A percentile compares a stretch with the other conserved stretches of the same genome.
These are phyloP conservation scores for Ulvella scutata DNA, from an alignment of 139 green algal genomes.

Conservation along the genomic window DNA sequence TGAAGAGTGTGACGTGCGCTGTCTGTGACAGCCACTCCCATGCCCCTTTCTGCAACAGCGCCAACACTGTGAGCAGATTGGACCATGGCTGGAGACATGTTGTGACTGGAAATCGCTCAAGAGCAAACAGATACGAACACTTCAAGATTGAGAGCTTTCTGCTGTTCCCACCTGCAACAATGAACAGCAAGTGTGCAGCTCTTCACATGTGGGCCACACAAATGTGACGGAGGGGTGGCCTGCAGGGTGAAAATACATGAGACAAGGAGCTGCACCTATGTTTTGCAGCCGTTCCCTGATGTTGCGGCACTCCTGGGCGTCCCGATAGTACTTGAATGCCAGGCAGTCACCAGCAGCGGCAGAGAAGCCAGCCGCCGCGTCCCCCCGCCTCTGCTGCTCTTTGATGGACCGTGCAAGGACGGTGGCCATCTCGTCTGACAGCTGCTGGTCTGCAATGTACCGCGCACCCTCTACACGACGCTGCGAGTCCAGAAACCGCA, in stretches of 20 bases:
- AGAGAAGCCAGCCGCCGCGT: slow-evolving; percentile 38
- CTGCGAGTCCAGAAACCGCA: neutral
- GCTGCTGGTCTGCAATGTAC: neutral
- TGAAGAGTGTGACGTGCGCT: neutral
- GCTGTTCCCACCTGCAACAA: too few relatives aligned
- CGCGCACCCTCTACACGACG: neutral
- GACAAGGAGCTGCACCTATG: neutral
- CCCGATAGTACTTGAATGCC: slow-evolving; percentile 68
- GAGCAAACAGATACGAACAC: too few relatives aligned
- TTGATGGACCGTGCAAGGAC: slow-evolving; percentile 53
- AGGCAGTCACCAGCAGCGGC: slow-evolving; percentile 47
- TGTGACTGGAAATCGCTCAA: too few relatives aligned
- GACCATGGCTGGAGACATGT: too few relatives aligned
- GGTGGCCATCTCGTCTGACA: slow-evolving; percentile 18
- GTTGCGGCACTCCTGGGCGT: slow-evolving; percentile 16
- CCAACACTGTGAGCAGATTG: too few relatives aligned
- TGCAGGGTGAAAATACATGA: too few relatives aligned
- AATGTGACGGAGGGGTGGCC: too few relatives aligned
- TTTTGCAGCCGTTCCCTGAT: neutral
- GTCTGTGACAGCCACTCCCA: neutral
- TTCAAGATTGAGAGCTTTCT: too few relatives aligned
- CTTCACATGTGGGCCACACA: too few relatives aligned
- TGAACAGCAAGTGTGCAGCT: too few relatives aligned
- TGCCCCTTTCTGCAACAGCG: neutral
- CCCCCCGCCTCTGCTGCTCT: slow-evolving; percentile 47